Conservation (phyloP, 2,329 filamentous ascomycete species). For the Venturia asperata region DNA sequence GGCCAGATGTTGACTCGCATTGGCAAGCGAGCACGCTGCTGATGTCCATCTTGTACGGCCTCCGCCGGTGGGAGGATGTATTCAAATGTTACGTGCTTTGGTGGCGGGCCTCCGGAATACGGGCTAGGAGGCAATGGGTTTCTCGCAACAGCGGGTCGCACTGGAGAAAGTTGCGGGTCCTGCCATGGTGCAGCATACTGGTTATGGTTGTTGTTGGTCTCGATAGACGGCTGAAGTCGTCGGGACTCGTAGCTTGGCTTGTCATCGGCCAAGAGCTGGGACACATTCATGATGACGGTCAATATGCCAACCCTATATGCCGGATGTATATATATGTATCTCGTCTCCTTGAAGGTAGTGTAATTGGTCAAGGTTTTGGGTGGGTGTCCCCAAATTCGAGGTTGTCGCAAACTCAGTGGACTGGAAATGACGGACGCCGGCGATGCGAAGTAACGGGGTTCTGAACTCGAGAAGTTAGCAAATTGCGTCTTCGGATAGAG, state of each 20-base stretch:
- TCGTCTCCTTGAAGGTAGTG: not conserved
- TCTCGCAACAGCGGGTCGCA: conserved; percentile 1
- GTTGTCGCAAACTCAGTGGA: conserved; percentile 8
- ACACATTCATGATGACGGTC: not conserved
- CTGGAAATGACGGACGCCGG: not conserved
- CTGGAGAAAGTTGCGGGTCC: not conserved
- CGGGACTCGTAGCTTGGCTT: conserved; percentile 8
- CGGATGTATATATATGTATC: conserved; percentile 7
- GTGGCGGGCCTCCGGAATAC: conserved; percentile 2
- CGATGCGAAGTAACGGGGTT: not conserved
- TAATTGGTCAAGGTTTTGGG: not conserved
- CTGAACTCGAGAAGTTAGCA: not conserved
- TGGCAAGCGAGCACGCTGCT: conserved; percentile 51
- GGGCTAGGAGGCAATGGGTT: conserved; percentile 7
- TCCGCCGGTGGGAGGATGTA: not conserved
- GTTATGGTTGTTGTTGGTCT: not conserved
- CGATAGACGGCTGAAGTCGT: conserved; percentile 8
- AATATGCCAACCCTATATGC: not conserved
- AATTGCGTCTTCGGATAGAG: not conserved
- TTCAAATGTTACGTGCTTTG: conserved; percentile 15
- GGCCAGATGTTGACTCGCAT: conserved; percentile 87
- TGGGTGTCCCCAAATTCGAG: not conserved
- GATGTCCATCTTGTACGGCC: conserved; percentile 4
- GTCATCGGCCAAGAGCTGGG: conserved; percentile 11
- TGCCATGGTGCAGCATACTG: conserved; percentile 1